Evolutionary conservation across 257 asterid species (phyloP).

Genomic region (Verbascum thapsus): DNA sequence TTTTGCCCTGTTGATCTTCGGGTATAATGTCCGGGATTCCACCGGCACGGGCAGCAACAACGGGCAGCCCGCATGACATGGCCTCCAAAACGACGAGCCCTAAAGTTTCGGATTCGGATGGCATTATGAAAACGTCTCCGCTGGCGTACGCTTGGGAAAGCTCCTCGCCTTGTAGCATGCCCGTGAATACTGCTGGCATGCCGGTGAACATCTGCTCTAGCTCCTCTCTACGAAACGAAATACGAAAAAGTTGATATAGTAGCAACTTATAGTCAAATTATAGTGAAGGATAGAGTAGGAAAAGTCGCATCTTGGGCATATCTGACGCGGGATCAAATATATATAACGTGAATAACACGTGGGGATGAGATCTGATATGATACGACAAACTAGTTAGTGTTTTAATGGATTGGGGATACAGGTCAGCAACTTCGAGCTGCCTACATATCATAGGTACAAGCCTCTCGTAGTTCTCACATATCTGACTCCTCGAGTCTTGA

Average conservation of each 20-base stretch:
- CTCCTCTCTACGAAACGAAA: conserved; percentile 80
- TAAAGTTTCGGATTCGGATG: conserved; percentile 93
- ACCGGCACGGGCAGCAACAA: conserved; percentile 96
- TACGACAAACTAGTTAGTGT: too few relatives aligned
- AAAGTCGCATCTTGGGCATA: too few relatives aligned
- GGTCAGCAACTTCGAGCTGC: too few relatives aligned
- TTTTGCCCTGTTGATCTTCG: conserved; percentile 78
- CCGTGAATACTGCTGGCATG: conserved; percentile 85
- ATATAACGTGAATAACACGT: too few relatives aligned
- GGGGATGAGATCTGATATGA: too few relatives aligned
- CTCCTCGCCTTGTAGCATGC: conserved; percentile 92
- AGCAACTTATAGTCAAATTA: too few relatives aligned
- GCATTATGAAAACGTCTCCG: conserved; percentile 87
- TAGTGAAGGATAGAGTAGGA: too few relatives aligned
- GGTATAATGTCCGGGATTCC: conserved; percentile 93
- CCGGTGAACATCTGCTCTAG: conserved; percentile 77
- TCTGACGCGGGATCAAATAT: too few relatives aligned
- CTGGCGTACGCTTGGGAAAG: conserved; percentile 96
- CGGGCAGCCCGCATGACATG: conserved; percentile 96
- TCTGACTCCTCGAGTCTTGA: too few relatives aligned
- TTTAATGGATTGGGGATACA: too few relatives aligned
- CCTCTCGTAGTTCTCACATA: too few relatives aligned
- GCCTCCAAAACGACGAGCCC: conserved; percentile 95
- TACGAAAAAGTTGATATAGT: neutral
- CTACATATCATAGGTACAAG: too few relatives aligned